Percentiles rank a stretch among this genome's conserved stretches.
phyloP scores from a whole-genome alignment of 768 basidiomycete genomes.

The Megacollybia marginata region DNA sequence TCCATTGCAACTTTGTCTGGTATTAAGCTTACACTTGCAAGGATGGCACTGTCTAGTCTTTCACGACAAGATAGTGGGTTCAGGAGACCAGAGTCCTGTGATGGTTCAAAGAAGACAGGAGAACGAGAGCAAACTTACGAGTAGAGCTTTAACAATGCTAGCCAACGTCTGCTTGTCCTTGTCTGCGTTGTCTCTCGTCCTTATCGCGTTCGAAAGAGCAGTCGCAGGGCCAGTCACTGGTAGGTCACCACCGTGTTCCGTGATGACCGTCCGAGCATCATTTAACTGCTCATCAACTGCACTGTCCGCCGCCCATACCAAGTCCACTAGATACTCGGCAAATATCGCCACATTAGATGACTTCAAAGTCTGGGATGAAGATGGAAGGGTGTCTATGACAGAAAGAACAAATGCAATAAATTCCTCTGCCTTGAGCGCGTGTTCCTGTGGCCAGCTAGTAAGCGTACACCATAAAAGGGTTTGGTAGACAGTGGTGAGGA shows the following conservation, averaged over 20 bases:
- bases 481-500: slow-evolving; percentile 62
- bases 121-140: slow-evolving; percentile 35
- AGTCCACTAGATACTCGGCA: slow-evolving; percentile 69
- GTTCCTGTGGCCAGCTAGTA: slow-evolving; percentile 44
- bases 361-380: slow-evolving; percentile 57
- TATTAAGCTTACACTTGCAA: slow-evolving; percentile 61
- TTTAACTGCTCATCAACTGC: slow-evolving; percentile 64
- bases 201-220: slow-evolving; percentile 29
- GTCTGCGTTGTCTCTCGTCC: slow-evolving; percentile 47
- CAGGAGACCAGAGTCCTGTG: slow-evolving; percentile 53
- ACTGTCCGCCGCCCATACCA: slow-evolving; percentile 75
- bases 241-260: slow-evolving; percentile 21
- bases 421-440: slow-evolving; percentile 36
- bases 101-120: not conserved
- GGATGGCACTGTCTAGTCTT: slow-evolving; percentile 59
- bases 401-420: slow-evolving; percentile 62
- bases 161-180: slow-evolving; percentile 57
- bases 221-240: slow-evolving; percentile 18
- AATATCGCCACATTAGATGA: slow-evolving; percentile 41
- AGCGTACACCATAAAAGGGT: slow-evolving; percentile 57
- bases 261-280: slow-evolving; percentile 42
- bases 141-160: slow-evolving; percentile 48
- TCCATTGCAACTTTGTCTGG: slow-evolving; percentile 58
- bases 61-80: slow-evolving; percentile 61
- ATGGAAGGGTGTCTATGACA: slow-evolving; percentile 53